phyloP scores from a whole-genome alignment of 306 rosid genomes.

The Corylus avellana region DNA sequence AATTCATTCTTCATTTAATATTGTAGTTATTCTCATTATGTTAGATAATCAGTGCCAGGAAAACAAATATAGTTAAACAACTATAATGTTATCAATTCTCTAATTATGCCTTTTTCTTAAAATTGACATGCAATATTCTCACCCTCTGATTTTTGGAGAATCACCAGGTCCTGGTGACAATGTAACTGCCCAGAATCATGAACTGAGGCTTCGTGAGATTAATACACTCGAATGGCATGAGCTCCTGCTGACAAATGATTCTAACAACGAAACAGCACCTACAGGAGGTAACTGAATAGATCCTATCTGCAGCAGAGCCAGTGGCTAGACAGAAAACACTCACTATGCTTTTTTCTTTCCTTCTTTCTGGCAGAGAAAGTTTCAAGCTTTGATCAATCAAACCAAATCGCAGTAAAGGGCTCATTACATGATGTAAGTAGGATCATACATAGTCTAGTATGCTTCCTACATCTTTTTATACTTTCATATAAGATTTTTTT shows the following conservation, averaged over 20 bases:
- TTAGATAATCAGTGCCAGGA: neutral
- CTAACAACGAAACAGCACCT: conserved; percentile 28
- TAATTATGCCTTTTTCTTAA: conserved; percentile 24
- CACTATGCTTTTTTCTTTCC: conserved; percentile 27
- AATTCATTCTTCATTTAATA: neutral
- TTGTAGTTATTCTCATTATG: neutral
- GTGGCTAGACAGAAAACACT: conserved; percentile 20
- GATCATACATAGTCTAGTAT: neutral
- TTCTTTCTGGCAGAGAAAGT: conserved; percentile 42
- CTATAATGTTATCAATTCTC: conserved; percentile 3
- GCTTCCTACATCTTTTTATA: neutral
- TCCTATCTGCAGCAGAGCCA: conserved; percentile 28
- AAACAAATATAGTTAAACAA: neutral
- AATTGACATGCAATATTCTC: conserved; percentile 9
- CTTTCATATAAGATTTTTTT: neutral
- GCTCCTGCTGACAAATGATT: conserved; percentile 64
- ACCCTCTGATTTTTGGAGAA: conserved; percentile 9
- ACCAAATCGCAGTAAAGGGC: conserved; percentile 48
- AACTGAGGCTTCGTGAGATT: conserved; percentile 83
- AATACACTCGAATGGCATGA: conserved; percentile 99
- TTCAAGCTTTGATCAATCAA: conserved; percentile 53
- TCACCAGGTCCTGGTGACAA: conserved; percentile 34
- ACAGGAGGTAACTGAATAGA: conserved; percentile 63
- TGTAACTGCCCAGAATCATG: conserved; percentile 38
- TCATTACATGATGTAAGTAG: conserved; percentile 59